These are phyloP conservation scores for Verticillium alfalfae DNA, from an alignment of 2,329 filamentous ascomycete species.

Conservation along the genomic window DNA sequence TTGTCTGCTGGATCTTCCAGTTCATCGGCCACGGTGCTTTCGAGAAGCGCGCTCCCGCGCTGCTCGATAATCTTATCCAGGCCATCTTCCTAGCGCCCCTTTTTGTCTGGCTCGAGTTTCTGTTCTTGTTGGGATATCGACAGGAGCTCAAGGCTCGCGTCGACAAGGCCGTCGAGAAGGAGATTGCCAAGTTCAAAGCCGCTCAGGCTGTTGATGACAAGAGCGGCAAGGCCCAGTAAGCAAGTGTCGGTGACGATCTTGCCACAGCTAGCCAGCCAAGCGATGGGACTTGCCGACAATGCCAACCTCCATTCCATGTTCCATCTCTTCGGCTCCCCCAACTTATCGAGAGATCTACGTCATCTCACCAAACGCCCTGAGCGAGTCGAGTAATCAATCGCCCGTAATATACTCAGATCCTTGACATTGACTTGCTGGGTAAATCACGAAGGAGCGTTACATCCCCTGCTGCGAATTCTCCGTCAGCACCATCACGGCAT, in stretches of 20 bases:
- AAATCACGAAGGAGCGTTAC: not conserved
- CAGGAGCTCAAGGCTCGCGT: conserved; percentile 80
- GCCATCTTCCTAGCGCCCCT: conserved; percentile 89
- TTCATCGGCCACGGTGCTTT: conserved; percentile 89
- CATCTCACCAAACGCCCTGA: not conserved
- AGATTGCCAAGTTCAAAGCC: conserved; percentile 69
- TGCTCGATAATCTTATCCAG: conserved; percentile 88
- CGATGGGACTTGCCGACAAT: not conserved
- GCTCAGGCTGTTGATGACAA: conserved; percentile 42
- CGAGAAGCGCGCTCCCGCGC: conserved; percentile 79
- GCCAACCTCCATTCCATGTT: not conserved
- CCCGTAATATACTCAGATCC: not conserved
- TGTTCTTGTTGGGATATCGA: conserved; percentile 88
- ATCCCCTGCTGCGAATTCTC: not conserved
- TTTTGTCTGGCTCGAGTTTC: conserved; percentile 92
- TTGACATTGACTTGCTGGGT: not conserved
- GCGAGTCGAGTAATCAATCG: not conserved
- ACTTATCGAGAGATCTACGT: not conserved
- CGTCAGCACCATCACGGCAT: not conserved
- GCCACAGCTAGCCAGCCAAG: not conserved
- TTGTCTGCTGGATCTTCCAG: conserved; percentile 79
- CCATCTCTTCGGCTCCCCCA: not conserved
- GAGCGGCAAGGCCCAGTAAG: conserved; percentile 46
- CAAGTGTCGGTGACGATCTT: not conserved
- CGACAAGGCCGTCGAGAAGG: conserved; percentile 66